phyloP scores from a whole-genome alignment of 208 protist species.

The Trypanosoma grayi region DNA sequence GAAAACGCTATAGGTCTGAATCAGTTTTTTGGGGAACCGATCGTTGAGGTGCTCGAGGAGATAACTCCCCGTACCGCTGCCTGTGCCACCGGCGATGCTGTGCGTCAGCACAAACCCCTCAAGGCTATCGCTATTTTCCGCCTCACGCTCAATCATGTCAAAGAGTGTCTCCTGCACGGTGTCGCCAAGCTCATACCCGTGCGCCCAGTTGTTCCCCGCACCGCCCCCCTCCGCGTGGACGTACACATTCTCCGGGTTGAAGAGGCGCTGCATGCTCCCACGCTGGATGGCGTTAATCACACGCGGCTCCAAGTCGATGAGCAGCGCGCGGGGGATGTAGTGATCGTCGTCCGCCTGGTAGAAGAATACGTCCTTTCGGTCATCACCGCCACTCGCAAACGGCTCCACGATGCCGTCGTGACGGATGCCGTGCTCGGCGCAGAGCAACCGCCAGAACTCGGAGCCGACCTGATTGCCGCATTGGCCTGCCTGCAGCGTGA shows the following conservation, averaged over 20 bases:
- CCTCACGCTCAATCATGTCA: constrained; percentile 99
- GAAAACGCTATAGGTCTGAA: constrained; percentile 99
- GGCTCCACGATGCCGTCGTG: constrained; percentile 94
- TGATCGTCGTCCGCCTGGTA: constrained; percentile 99
- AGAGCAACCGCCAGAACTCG: constrained; percentile 99
- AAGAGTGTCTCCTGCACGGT: constrained; percentile 93
- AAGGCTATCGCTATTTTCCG: constrained; percentile 98
- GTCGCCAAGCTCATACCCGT: constrained; percentile 92
- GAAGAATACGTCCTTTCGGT: constrained; percentile 99
- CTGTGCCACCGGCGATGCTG: constrained; percentile 99
- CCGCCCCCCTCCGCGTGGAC: constrained; percentile 95
- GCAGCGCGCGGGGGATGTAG: constrained; percentile 98
- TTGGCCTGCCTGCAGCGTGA: constrained; percentile 99
- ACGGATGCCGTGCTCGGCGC: constrained; percentile 98
- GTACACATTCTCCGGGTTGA: constrained; percentile 99
- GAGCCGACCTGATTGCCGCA: constrained; percentile 96
- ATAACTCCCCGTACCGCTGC: constrained; percentile 99
- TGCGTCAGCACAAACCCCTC: constrained; percentile 99
- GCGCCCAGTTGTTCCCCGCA: constrained; percentile 99
- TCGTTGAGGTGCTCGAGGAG: constrained; percentile 99
- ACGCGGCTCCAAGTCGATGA: constrained; percentile 99
- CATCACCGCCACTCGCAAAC: constrained; percentile 90
- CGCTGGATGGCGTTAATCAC: constrained; percentile 96
- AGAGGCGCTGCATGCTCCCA: constrained; percentile 94
- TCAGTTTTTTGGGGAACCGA: constrained; percentile 97